Evolutionary conservation across 352 stramenopile genomes (phyloP).

Genomic region (Pythium aquatile): DNA sequence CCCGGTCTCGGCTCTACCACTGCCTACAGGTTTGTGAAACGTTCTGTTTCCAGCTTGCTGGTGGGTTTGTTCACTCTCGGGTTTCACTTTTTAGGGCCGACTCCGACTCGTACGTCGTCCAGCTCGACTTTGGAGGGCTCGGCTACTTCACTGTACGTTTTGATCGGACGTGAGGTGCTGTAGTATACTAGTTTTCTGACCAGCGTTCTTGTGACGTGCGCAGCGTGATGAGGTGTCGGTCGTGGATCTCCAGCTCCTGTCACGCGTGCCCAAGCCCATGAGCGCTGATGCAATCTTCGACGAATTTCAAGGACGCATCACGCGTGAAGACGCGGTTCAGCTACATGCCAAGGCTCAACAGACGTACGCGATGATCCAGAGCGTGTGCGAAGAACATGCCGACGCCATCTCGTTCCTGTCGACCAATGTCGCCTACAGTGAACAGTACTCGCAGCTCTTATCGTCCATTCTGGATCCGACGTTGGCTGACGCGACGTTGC

Average conservation of each 20-base stretch:
- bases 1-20: slow-evolving; percentile 29
- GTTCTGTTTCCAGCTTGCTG: too few species aligned
- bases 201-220: neutral
- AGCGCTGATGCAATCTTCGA: slow-evolving; percentile 59
- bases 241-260: slow-evolving; percentile 66
- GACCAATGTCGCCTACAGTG: slow-evolving; percentile 63
- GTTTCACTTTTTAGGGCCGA: slow-evolving; percentile 17
- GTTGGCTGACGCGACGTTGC: slow-evolving; percentile 51
- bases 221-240: slow-evolving; percentile 44
- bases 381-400: slow-evolving; percentile 68
- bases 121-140: slow-evolving; percentile 40
- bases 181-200: neutral
- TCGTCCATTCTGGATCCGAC: slow-evolving; percentile 61
- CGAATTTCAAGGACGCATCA: slow-evolving; percentile 70
- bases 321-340: slow-evolving; percentile 49
- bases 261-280: slow-evolving; percentile 66
- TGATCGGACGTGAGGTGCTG: too few species aligned
- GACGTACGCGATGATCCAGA: slow-evolving; percentile 53
- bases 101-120: slow-evolving; percentile 41
- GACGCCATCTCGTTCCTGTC: slow-evolving; percentile 75
- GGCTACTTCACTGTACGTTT: slow-evolving; percentile 37
- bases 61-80: too few species aligned
- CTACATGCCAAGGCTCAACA: slow-evolving; percentile 51
- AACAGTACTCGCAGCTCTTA: slow-evolving; percentile 63
- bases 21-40: slow-evolving; percentile 30